phyloP scores from a whole-genome alignment of 768 basidiomycete genomes.

The Fomitopsis pulvina region DNA sequence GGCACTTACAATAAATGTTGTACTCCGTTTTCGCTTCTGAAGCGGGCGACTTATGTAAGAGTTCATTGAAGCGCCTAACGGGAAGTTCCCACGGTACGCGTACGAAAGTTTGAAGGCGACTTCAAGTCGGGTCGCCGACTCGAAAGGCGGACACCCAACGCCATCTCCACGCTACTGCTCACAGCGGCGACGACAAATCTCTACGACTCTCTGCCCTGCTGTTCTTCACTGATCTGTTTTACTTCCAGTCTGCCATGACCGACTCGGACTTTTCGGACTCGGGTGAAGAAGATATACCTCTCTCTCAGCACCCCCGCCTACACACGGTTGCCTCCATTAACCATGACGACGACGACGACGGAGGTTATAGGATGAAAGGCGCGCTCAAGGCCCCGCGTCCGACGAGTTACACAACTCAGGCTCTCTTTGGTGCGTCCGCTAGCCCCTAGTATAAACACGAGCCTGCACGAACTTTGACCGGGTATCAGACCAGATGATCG shows the following conservation, averaged over 20 bases:
- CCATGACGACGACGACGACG: neutral
- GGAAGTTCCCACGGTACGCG: too few relatives aligned
- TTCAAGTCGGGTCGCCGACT: too few relatives aligned
- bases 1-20: too few relatives aligned
- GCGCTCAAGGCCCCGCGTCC: slow-evolving; percentile 19
- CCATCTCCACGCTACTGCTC: too few relatives aligned
- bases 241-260: slow-evolving; percentile 7
- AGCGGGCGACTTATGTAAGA: too few relatives aligned
- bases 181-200: too few relatives aligned
- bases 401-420: slow-evolving; percentile 26
- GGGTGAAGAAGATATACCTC: slow-evolving; percentile 15
- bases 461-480: neutral
- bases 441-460: neutral
- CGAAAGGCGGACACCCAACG: too few relatives aligned
- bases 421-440: slow-evolving; percentile 24
- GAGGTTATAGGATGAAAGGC: slow-evolving; percentile 17
- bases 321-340: neutral
- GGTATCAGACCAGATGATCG: slow-evolving; percentile 52
- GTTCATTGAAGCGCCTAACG: too few relatives aligned
- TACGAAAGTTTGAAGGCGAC: too few relatives aligned
- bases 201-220: too few relatives aligned
- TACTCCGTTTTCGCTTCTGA: too few relatives aligned
- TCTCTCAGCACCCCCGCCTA: slow-evolving; percentile 1
- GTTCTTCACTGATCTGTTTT: too few relatives aligned
- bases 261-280: slow-evolving; percentile 25